Evolutionary conservation across 1,139 yeast species (phyloP).

Genomic region (Diutina scorzettiae): DNA sequence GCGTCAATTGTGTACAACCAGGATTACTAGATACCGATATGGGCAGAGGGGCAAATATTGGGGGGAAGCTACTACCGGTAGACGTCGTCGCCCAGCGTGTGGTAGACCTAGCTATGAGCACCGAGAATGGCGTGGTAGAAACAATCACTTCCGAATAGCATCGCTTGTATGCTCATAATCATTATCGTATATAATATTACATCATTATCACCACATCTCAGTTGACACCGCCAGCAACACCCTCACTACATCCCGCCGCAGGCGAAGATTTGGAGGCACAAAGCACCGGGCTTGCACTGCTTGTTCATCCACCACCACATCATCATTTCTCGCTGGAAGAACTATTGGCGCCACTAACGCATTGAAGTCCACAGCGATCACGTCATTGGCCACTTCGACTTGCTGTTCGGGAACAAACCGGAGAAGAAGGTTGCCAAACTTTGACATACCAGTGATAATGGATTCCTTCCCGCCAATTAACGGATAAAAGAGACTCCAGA

Average conservation of each 20-base stretch:
- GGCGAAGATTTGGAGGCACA: slow-evolving; percentile 5
- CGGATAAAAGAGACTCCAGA: slow-evolving; percentile 10
- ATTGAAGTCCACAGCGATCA: background rate
- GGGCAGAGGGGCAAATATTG: slow-evolving; percentile 25
- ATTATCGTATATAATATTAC: background rate
- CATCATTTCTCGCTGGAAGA: background rate
- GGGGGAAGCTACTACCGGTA: background rate
- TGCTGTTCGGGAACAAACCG: slow-evolving; percentile 7
- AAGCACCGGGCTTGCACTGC: slow-evolving; percentile 1
- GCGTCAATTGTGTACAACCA: slow-evolving; percentile 62
- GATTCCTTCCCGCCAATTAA: slow-evolving; percentile 10
- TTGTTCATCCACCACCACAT: background rate
- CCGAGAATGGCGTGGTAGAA: slow-evolving; percentile 1
- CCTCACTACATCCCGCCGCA: slow-evolving; percentile 1
- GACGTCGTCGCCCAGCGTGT: background rate
- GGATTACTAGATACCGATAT: slow-evolving; percentile 76
- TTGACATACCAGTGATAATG: slow-evolving; percentile 7
- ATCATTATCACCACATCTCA: slow-evolving; percentile 5
- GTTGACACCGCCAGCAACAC: background rate
- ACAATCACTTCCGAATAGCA: no score
- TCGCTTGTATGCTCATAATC: no score
- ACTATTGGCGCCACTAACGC: background rate
- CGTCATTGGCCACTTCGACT: background rate
- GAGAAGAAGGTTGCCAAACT: slow-evolving; percentile 9
- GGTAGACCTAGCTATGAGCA: background rate